Evolutionary conservation across 2,329 filamentous ascomycete species (phyloP).

Genomic region (Penicillium sp.): DNA sequence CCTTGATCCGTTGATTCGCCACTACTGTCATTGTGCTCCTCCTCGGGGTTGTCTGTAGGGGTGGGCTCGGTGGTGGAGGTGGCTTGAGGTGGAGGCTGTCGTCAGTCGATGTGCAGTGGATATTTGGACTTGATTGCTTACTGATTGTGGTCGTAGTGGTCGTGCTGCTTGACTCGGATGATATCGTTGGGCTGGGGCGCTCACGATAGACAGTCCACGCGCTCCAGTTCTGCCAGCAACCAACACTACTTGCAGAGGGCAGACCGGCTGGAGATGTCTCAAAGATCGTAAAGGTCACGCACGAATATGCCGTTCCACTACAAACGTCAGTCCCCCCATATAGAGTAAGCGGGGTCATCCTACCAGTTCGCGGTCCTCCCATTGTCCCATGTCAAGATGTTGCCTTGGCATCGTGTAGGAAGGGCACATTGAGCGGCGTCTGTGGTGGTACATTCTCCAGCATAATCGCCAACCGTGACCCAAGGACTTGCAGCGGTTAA

Average conservation of each 20-base stretch:
- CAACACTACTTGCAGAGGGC: slow-evolving; percentile 9
- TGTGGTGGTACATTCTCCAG: background rate
- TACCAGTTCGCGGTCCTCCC: background rate
- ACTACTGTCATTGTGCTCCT: background rate
- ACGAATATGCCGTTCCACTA: slow-evolving; percentile 5
- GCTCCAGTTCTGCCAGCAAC: slow-evolving; percentile 9
- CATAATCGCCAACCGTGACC: slow-evolving; percentile 1
- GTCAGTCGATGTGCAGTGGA: background rate
- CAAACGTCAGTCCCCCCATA: background rate
- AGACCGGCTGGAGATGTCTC: slow-evolving; percentile 4
- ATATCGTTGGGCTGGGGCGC: background rate
- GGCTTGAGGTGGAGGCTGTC: background rate
- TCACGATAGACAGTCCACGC: slow-evolving; percentile 7
- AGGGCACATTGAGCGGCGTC: background rate
- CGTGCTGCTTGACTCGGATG: background rate
- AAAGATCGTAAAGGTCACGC: slow-evolving; percentile 10
- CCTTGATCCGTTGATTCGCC: background rate
- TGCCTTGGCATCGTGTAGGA: background rate
- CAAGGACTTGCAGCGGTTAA: slow-evolving; percentile 1
- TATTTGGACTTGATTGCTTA: background rate
- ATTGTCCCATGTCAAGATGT: slow-evolving; percentile 3
- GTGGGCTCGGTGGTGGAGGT: background rate
- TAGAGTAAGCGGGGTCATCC: background rate
- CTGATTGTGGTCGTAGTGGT: background rate
- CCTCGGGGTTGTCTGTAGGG: background rate